A percentile compares a stretch with the other conserved stretches of the same genome.
Evolutionary conservation across 2,329 filamentous ascomycete genomes (phyloP).

Genomic region (Torrubiella hemipterigena): DNA sequence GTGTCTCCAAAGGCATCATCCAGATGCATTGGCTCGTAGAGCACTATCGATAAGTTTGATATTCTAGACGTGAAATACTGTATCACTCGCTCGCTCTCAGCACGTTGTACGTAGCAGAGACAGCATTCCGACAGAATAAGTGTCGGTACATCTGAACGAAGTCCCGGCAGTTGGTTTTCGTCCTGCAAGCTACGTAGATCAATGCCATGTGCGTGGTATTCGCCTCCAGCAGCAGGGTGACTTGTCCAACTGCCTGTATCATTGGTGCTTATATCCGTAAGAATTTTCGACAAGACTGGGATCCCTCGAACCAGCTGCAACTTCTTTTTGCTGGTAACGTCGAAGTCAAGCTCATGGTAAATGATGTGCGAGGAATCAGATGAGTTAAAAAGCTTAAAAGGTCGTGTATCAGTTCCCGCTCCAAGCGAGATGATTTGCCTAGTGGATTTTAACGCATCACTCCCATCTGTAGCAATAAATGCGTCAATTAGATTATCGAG

Average conservation of each 20-base stretch:
- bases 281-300: conserved; percentile 23
- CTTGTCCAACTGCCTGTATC: conserved; percentile 29
- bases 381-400: conserved; percentile 57
- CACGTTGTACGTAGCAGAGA: conserved; percentile 69
- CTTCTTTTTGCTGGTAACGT: conserved; percentile 58
- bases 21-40: conserved; percentile 85
- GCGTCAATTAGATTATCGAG: conserved; percentile 65
- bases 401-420: conserved; percentile 85
- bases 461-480: conserved; percentile 45
- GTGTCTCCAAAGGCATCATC: conserved; percentile 79
- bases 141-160: conserved; percentile 56
- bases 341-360: conserved; percentile 92
- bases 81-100: conserved; percentile 52
- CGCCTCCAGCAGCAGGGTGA: conserved; percentile 23
- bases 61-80: conserved; percentile 48
- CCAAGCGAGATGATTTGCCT: conserved; percentile 86
- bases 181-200: conserved; percentile 54
- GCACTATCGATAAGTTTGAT: conserved; percentile 42
- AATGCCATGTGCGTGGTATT: conserved; percentile 48
- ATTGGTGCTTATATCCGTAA: conserved; percentile 19
- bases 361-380: conserved; percentile 31
- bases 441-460: conserved; percentile 12
- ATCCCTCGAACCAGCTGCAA: conserved; percentile 39
- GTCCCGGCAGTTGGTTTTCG: conserved; percentile 17
- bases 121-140: conserved; percentile 91